Percentiles rank a stretch among this genome's conserved stretches.
phyloP scores from a whole-genome alignment of 2,329 filamentous ascomycete genomes.

The Phaeosphaeria sp. region DNA sequence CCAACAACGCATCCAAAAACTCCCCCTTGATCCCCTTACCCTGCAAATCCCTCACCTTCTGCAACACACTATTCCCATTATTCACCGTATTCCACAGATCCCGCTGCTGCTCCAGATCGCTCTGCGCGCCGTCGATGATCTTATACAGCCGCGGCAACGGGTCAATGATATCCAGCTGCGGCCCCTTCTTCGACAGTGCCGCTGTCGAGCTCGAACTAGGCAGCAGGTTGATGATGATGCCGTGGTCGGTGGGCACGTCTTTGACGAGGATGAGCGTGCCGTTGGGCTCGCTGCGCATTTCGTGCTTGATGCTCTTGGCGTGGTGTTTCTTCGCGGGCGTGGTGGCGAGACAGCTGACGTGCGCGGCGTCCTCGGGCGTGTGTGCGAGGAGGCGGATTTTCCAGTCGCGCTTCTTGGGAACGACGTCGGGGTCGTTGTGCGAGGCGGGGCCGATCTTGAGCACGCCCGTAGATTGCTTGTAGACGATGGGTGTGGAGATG shows the following conservation, averaged over 20 bases:
- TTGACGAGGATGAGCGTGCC: slow-evolving; percentile 36
- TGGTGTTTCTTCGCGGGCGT: slow-evolving; percentile 27
- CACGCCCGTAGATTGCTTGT: slow-evolving; percentile 46
- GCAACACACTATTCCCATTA: slow-evolving; percentile 33
- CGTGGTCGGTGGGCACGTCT: slow-evolving; percentile 28
- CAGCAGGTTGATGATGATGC: slow-evolving; percentile 38
- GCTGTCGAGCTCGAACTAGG: background rate
- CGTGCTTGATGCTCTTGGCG: slow-evolving; percentile 31
- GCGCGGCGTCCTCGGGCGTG: slow-evolving; percentile 16
- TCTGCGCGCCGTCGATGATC: slow-evolving; percentile 37
- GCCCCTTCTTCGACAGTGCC: slow-evolving; percentile 7
- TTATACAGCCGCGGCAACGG: slow-evolving; percentile 36
- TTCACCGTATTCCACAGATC: slow-evolving; percentile 41
- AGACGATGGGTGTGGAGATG: slow-evolving; percentile 44
- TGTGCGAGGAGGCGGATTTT: slow-evolving; percentile 42
- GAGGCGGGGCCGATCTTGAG: slow-evolving; percentile 44
- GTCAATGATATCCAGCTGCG: slow-evolving; percentile 44
- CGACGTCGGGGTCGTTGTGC: slow-evolving; percentile 21
- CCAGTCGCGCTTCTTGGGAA: slow-evolving; percentile 41
- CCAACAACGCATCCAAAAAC: slow-evolving; percentile 42
- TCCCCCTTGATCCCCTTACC: slow-evolving; percentile 33
- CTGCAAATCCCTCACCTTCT: slow-evolving; percentile 38
- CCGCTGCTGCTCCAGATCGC: slow-evolving; percentile 42
- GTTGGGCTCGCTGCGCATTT: slow-evolving; percentile 21
- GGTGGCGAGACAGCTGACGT: slow-evolving; percentile 37